Conservation (phyloP, 306 rosid species). For the Dryas drummondii region DNA sequence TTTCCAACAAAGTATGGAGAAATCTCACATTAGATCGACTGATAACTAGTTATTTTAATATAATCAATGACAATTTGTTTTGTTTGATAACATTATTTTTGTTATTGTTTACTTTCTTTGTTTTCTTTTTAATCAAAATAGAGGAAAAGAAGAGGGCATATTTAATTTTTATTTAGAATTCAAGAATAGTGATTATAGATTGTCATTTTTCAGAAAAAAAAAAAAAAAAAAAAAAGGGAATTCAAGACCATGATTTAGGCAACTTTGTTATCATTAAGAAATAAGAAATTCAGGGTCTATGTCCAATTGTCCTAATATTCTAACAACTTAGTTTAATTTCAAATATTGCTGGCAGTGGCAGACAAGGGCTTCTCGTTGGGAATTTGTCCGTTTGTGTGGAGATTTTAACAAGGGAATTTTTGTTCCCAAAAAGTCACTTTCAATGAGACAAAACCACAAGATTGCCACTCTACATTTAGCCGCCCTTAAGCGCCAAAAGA, state of each 20-base stretch:
- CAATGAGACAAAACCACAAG: constrained; percentile 21
- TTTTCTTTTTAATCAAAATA: too few species aligned
- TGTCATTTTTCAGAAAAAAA: not conserved
- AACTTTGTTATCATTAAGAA: not conserved
- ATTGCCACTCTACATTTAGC: constrained; percentile 37
- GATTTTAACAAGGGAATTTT: constrained; percentile 27
- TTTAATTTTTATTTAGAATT: too few species aligned
- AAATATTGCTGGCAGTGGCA: constrained; percentile 29
- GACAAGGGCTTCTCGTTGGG: constrained; percentile 44
- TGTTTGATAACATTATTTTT: too few species aligned
- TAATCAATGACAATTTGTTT: too few species aligned
- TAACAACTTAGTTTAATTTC: constrained; percentile 24
- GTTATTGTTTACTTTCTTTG: too few species aligned
- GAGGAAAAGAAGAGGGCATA: too few species aligned
- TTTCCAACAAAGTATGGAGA: too few species aligned
- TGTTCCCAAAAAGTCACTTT: constrained; percentile 32
- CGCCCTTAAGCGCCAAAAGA: constrained; percentile 23
- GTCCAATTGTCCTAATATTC: not conserved
- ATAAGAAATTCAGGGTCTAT: constrained; percentile 7
- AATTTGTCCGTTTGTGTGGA: constrained; percentile 50
- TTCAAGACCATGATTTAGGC: not conserved
- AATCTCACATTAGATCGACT: not conserved
- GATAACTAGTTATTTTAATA: too few species aligned
- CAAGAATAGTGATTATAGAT: not conserved
- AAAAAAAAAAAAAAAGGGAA: not conserved